These are phyloP conservation scores for Dinochytrium kinnereticum DNA, from an alignment of 371 early-diverging fungal genomes.

Conservation along the genomic window DNA sequence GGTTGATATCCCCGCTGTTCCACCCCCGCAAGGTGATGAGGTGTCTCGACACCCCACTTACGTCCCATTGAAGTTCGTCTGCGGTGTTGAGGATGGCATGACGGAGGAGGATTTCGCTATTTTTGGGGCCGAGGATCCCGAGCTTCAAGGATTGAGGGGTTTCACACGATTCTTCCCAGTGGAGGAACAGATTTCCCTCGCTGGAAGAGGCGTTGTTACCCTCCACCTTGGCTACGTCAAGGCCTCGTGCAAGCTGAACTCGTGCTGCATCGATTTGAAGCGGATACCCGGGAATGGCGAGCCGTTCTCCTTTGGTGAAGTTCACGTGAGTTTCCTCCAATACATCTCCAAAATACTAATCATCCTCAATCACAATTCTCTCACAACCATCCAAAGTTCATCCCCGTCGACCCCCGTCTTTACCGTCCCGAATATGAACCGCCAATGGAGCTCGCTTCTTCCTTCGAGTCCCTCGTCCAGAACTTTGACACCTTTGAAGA, in stretches of 20 bases:
- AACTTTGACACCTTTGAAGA: slow-evolving; percentile 35
- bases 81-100: slow-evolving; percentile 26
- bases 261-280: slow-evolving; percentile 37
- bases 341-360: neutral
- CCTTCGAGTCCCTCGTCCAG: slow-evolving; percentile 25
- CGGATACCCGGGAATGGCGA: slow-evolving; percentile 32
- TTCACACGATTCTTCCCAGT: slow-evolving; percentile 34
- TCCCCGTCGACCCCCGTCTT: slow-evolving; percentile 34
- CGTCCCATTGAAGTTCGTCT: slow-evolving; percentile 36
- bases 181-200: slow-evolving; percentile 30
- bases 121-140: slow-evolving; percentile 32
- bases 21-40: slow-evolving; percentile 11
- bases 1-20: slow-evolving; percentile 28
- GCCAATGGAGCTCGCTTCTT: slow-evolving; percentile 24
- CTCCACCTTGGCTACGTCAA: slow-evolving; percentile 34
- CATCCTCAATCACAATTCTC: neutral
- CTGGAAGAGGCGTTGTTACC: slow-evolving; percentile 29
- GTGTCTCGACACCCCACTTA: slow-evolving; percentile 4
- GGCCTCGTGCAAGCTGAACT: slow-evolving; percentile 28
- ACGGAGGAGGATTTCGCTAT: slow-evolving; percentile 14
- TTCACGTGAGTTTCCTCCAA: slow-evolving; percentile 28
- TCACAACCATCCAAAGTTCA: too few species aligned
- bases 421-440: slow-evolving; percentile 35
- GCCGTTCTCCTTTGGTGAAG: slow-evolving; percentile 34
- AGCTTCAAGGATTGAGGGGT: slow-evolving; percentile 32